Evolutionary conservation across 176 grass and related monocot species (phyloP), one percentile per base, ranked within the genome.

Genomic region (Oryza officinalis): DNA sequence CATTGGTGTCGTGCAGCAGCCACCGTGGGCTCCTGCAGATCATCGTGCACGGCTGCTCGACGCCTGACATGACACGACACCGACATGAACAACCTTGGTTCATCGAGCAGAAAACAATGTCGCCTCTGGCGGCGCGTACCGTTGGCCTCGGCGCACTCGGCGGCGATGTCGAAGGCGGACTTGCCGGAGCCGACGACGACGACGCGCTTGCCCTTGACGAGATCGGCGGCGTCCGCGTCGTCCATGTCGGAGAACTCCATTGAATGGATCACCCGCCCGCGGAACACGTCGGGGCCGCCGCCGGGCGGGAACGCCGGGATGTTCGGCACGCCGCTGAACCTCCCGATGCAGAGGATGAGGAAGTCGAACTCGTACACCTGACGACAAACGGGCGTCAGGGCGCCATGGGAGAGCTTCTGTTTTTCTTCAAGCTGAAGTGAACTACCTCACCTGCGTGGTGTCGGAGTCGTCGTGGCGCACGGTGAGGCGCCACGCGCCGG

Each of bases 261-360:
- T 80, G 88, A 89, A 73, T 92, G 90, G 12, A 97, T 83, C 69
- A 91, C 87, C n/a, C 61, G 78, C 5, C 94, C 92, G 0, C 64
- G 44, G 85, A 97, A 97, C 35, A 69, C 84, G 15, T 92, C 88
- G 15, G 92, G 86, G 1, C 89, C 95, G 3, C 41, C 80, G 37
- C 64, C 31, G 63, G 77, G 12, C 8, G 88, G 88, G 77, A 81
- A 97, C 41, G 23, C 28, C 10, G 92, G 95, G 13, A 94, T 67
- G 81, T 97, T 94, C 1, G 90, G 92, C 27, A 80, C 68, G 66
- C 92, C 90, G 59, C 95, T 94, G 88, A 94, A 97, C 28, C 90
- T 82, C 41, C 94, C 94, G 45, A 97, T 43, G 86, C 92, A 94
- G 2, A 97, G 86, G 43, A 94, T 86, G 69, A 97, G 47, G 80